Evolutionary conservation across 2,329 filamentous ascomycete species (phyloP).

Genomic region (Trichothecium roseum): DNA sequence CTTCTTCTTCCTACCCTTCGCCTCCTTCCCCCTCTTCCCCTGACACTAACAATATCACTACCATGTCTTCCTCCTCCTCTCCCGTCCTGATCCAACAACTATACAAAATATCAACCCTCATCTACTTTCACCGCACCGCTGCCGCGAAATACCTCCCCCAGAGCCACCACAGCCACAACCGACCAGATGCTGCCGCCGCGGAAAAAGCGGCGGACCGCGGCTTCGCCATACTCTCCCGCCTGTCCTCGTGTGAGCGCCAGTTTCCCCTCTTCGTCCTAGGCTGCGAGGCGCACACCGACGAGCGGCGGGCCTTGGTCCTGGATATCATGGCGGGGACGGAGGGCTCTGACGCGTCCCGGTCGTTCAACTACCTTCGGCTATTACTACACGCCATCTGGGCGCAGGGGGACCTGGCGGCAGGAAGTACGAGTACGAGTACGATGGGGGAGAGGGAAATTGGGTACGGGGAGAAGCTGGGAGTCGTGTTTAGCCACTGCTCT

Average conservation of each 20-base stretch:
- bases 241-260: constrained; percentile 10
- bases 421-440: too few relatives aligned
- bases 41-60: not conserved
- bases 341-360: constrained; percentile 7
- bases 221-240: constrained; percentile 11
- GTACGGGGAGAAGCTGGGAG: too few relatives aligned
- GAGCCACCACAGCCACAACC: constrained; percentile 3
- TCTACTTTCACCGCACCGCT: constrained; percentile 18
- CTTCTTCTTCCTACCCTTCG: too few relatives aligned
- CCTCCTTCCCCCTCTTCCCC: too few relatives aligned
- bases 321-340: constrained; percentile 16
- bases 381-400: constrained; percentile 20
- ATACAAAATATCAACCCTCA: constrained; percentile 14
- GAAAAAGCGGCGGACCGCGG: too few relatives aligned
- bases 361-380: constrained; percentile 9
- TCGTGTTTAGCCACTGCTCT: too few relatives aligned
- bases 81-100: constrained; percentile 10
- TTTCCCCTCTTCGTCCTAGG: constrained; percentile 14
- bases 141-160: constrained; percentile 7
- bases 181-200: too few relatives aligned
- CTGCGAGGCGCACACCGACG: constrained; percentile 13
- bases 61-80: not conserved
- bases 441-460: too few relatives aligned
- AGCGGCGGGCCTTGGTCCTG: constrained; percentile 8
- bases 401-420: constrained; percentile 19